Evolutionary conservation across 2,329 filamentous ascomycete genomes (phyloP), one percentile per base, ranked within the genome.

Genomic region (Fusarium stilboides): DNA sequence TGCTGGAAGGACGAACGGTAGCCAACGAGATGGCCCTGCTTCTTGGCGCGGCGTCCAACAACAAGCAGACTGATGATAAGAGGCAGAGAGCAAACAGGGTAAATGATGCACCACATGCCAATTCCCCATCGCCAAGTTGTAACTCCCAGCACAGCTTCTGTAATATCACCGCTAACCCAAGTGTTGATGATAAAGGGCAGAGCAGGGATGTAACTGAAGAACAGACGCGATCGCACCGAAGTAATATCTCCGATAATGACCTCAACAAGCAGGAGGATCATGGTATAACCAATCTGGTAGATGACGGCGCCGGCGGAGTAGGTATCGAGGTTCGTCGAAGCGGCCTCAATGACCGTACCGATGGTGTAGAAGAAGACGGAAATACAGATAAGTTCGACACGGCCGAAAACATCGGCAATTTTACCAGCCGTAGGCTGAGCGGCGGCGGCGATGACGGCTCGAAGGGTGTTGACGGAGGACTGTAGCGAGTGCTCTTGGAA

Each of bases 71-170:
- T 84, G 39, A 83, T 65, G 71, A 91, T 80, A 47, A 91, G 81
- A 3, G 89, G 88, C 12, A 89, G 68, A 5, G 86, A 79, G 74
- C 85, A 87, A 22, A 86, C 82, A 5, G 88, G 84, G 75, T 88
- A 90, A 62, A 90, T 89, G 75, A 91, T 87, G 65, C 80, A 82
- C 81, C 86, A 91, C 88, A 91, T 90, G 70, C 87, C 88, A 33
- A 89, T 83, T 33, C 88, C 89, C 88, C 88, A 90, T 62, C 83
- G 78, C 89, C 89, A 91, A 9, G 78, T 82, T 1, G 85, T 87
- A 15, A 62, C 70, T 1, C 59, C 71, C 2, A 89, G 76, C 3
- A 89, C 86, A 1, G 84, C 79, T 5, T 72, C 60, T 5, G 86
- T 81, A 43, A 91, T 78, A 69, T 90, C 81, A 26, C 89, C 89